These are phyloP conservation scores for Mortierella polycephala DNA, from an alignment of 371 early-diverging fungal genomes.

Conservation along the genomic window DNA sequence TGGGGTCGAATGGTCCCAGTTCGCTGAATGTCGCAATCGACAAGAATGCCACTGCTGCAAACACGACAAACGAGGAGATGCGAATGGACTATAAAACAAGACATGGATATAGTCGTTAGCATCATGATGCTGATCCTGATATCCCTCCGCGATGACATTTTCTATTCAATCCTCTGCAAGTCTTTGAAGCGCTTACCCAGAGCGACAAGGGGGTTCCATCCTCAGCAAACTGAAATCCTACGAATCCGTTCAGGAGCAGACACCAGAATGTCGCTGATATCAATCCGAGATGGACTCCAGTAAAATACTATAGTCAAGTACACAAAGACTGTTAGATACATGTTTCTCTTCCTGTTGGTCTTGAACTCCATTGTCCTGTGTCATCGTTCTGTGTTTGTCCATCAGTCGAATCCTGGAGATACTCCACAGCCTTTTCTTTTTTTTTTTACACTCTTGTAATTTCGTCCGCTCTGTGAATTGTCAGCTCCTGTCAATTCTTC, in stretches of 20 bases:
- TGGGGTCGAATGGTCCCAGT: constrained; percentile 69
- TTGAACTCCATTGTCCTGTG: no score
- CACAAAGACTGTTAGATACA: not conserved
- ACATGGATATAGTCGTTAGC: not conserved
- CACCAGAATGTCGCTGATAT: constrained; percentile 91
- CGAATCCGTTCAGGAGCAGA: constrained; percentile 93
- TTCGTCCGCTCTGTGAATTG: no score
- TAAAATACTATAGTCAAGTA: constrained; percentile 75
- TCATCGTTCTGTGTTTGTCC: no score
- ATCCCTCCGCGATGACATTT: not conserved
- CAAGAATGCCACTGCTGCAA: constrained; percentile 79
- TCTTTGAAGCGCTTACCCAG: constrained; percentile 71
- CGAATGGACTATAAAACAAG: constrained; percentile 77
- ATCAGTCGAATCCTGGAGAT: no score
- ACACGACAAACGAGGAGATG: constrained; percentile 82
- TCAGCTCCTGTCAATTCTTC: no score
- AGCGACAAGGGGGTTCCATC: constrained; percentile 93
- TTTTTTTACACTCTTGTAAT: no score
- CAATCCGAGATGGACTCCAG: constrained; percentile 85
- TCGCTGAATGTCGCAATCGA: constrained; percentile 85
- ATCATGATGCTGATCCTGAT: not conserved
- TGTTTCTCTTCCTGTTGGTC: no score
- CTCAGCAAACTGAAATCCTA: constrained; percentile 96
- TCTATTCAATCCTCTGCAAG: not conserved
- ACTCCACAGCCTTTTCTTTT: no score